These are phyloP conservation scores for Salix koriyanagi DNA, from an alignment of 345 rosid species.

Conservation along the genomic window DNA sequence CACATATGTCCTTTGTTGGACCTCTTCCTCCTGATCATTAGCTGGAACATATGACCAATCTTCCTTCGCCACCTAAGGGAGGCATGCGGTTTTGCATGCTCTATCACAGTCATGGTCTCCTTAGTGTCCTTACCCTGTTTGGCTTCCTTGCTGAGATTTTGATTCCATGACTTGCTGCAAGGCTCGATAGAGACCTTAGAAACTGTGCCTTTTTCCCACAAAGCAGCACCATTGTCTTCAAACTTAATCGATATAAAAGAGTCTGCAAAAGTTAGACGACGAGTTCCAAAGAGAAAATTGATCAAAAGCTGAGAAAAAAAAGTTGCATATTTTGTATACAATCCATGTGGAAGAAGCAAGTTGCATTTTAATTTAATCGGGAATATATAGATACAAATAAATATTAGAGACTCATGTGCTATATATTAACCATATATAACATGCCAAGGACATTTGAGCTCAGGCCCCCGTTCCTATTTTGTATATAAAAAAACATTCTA, in stretches of 20 bases:
- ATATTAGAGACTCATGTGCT: not conserved
- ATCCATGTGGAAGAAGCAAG: not conserved
- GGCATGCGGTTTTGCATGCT: slow-evolving; percentile 51
- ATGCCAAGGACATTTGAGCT: not conserved
- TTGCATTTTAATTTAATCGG: not conserved
- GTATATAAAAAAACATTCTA: not conserved
- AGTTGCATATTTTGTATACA: not conserved
- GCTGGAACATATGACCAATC: slow-evolving; percentile 78
- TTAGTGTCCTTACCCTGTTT: slow-evolving; percentile 4
- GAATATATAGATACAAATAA: not conserved
- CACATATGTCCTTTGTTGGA: slow-evolving; percentile 54
- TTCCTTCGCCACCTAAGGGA: slow-evolving; percentile 86
- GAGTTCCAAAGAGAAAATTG: not conserved
- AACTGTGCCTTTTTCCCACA: slow-evolving; percentile 73
- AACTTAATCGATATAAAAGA: slow-evolving; percentile 91
- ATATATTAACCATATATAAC: not conserved
- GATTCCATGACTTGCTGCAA: slow-evolving; percentile 39
- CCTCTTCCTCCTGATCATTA: slow-evolving; percentile 60
- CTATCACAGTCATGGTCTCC: slow-evolving; percentile 50
- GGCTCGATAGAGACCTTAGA: slow-evolving; percentile 53
- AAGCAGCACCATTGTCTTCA: slow-evolving; percentile 74
- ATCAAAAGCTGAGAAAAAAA: not conserved
- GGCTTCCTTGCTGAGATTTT: slow-evolving; percentile 12
- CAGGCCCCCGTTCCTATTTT: too few relatives aligned
- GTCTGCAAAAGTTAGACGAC: slow-evolving; percentile 38